Conservation (phyloP, 805 yeast species). For the Candida corydali region DNA sequence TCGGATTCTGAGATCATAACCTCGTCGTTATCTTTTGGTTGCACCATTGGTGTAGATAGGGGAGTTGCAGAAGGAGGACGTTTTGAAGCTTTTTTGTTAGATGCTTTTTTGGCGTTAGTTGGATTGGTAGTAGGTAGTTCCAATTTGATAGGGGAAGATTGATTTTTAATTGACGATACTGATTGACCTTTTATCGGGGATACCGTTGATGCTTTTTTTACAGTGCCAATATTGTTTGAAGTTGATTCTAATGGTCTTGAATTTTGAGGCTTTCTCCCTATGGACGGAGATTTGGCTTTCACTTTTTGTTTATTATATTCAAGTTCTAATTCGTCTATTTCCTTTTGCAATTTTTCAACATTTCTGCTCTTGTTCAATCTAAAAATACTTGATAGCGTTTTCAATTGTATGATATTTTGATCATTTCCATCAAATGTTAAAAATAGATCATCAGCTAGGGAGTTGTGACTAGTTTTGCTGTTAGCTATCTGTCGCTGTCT, state of each 20-base stretch:
- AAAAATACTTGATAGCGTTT: constrained; percentile 27
- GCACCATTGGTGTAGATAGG: constrained; percentile 12
- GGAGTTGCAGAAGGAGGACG: constrained; percentile 16
- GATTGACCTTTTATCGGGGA: constrained; percentile 2
- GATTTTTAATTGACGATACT: constrained; percentile 3
- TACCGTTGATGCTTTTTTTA: neutral
- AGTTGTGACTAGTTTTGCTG: constrained; percentile 15
- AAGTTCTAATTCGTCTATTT: constrained; percentile 11
- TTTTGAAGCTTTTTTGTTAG: constrained; percentile 7
- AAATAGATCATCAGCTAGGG: constrained; percentile 32
- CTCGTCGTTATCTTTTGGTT: constrained; percentile 7
- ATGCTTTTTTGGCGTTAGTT: neutral
- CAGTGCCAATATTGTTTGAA: neutral
- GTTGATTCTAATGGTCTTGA: neutral
- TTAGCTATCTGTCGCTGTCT: constrained; percentile 29
- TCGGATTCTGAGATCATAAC: constrained; percentile 31
- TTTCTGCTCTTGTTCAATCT: constrained; percentile 37
- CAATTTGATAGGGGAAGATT: neutral
- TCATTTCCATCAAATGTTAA: constrained; percentile 18
- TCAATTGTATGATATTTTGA: constrained; percentile 17
- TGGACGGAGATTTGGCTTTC: neutral
- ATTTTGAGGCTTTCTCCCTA: neutral
- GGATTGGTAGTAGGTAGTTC: constrained; percentile 1
- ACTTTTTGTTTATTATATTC: neutral
- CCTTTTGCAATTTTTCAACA: constrained; percentile 22